Percentiles rank a stretch among this genome's conserved stretches.
These are phyloP conservation scores for Ceratocystis smalleyi DNA, from an alignment of 2,329 filamentous ascomycete species.

Conservation along the genomic window DNA sequence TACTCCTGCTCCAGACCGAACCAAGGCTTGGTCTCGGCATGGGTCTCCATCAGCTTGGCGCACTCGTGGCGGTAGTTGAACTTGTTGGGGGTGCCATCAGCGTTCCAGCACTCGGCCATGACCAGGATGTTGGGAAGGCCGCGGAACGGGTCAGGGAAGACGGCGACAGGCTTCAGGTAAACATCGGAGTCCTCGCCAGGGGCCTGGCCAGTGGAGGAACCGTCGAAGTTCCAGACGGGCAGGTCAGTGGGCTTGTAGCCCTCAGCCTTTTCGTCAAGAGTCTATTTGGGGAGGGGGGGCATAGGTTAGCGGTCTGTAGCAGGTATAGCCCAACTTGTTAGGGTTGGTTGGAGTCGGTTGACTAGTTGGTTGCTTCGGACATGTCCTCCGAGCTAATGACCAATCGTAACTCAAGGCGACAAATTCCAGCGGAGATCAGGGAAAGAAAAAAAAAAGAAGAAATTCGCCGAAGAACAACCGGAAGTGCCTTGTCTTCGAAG, in stretches of 20 bases:
- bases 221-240: conserved; percentile 44
- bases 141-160: conserved; percentile 87
- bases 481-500: conserved; percentile 4
- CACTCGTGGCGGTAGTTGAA: conserved; percentile 95
- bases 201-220: conserved; percentile 82
- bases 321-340: background rate
- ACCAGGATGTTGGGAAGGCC: conserved; percentile 83
- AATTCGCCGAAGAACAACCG: conserved; percentile 4
- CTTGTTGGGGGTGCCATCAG: conserved; percentile 90
- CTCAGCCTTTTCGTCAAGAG: conserved; percentile 31
- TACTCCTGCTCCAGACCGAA: conserved; percentile 98
- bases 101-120: conserved; percentile 85
- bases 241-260: conserved; percentile 36
- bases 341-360: background rate
- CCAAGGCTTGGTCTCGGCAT: conserved; percentile 76
- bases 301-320: background rate
- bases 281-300: conserved; percentile 24
- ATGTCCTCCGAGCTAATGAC: conserved; percentile 7
- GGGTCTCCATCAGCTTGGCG: conserved; percentile 73
- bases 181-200: conserved; percentile 93
- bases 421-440: background rate
- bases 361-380: background rate
- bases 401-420: conserved; percentile 1
- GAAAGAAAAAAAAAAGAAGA: background rate
- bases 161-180: conserved; percentile 80